A percentile compares a stretch with the other conserved stretches of the same genome.
Conservation (phyloP, 768 basidiomycete species). For the Flagelloscypha sp. region DNA sequence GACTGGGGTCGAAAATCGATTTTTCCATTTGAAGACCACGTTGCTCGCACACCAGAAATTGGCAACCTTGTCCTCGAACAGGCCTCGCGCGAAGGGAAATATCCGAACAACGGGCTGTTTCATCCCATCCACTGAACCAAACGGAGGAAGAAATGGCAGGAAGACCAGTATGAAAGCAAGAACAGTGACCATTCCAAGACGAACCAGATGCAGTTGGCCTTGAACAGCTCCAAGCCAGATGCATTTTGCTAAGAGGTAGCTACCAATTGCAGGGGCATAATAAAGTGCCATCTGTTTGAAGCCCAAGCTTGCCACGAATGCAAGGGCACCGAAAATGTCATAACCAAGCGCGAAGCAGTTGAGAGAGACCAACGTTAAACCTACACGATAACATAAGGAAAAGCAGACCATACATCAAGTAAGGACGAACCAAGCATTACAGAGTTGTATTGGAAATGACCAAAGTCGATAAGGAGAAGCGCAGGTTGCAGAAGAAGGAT, state of each 20-base stretch:
- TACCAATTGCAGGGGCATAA: conserved; percentile 87
- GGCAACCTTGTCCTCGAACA: conserved; percentile 94
- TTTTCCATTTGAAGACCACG: conserved; percentile 79
- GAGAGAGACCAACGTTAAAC: conserved; percentile 61
- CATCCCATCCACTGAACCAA: conserved; percentile 32
- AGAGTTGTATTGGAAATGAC: conserved; percentile 94
- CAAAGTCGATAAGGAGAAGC: conserved; percentile 78
- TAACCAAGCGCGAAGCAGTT: conserved; percentile 59
- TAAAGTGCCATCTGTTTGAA: conserved; percentile 98
- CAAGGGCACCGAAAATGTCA: conserved; percentile 70
- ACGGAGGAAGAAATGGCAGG: conserved; percentile 69
- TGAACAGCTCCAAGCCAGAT: conserved; percentile 60
- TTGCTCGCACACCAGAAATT: conserved; percentile 97
- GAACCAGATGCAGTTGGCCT: conserved; percentile 51
- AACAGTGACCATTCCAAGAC: conserved; percentile 54
- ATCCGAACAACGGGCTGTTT: conserved; percentile 69
- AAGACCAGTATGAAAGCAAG: conserved; percentile 64
- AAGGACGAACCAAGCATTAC: conserved; percentile 73
- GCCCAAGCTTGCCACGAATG: conserved; percentile 76
- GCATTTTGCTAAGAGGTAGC: conserved; percentile 86
- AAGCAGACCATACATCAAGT: neutral
- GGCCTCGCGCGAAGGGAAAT: conserved; percentile 85
- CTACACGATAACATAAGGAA: conserved; percentile 24
- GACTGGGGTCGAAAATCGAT: conserved; percentile 33
- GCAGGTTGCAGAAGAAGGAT: conserved; percentile 78